These are phyloP conservation scores for Anethum foeniculum DNA, from an alignment of 140 eudicot species.

Conservation along the genomic window DNA sequence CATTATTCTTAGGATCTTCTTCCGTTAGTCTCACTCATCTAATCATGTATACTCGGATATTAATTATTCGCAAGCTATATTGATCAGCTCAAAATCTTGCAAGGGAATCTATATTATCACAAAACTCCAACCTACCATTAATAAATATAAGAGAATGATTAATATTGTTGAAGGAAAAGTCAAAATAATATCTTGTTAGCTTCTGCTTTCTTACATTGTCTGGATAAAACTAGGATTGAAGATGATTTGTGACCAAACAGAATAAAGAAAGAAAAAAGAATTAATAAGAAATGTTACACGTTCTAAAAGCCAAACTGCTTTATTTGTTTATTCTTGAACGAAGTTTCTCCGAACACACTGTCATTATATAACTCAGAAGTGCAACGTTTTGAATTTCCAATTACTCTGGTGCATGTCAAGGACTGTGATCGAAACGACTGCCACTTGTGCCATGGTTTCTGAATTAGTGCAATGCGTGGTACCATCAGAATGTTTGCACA, in stretches of 20 bases:
- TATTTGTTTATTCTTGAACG: not conserved
- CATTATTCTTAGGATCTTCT: too few relatives aligned
- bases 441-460: not conserved
- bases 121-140: not conserved
- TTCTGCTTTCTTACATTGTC: not conserved
- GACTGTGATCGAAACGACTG: not conserved
- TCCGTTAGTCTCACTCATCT: too few relatives aligned
- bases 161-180: not conserved
- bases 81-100: not conserved
- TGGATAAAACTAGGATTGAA: slow-evolving; percentile 7
- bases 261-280: too few relatives aligned
- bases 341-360: not conserved
- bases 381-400: not conserved
- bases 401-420: not conserved
- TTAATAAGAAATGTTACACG: too few relatives aligned
- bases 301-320: not conserved
- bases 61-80: not conserved
- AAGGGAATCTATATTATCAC: not conserved
- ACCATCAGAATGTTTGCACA: too few relatives aligned
- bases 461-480: not conserved
- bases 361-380: not conserved
- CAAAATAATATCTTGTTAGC: not conserved
- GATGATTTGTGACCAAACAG: slow-evolving; percentile 4
- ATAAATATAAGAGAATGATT: not conserved
- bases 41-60: not conserved